These are phyloP conservation scores for Ochetophila trinervis DNA, from an alignment of 306 rosid genomes.

Conservation along the genomic window DNA sequence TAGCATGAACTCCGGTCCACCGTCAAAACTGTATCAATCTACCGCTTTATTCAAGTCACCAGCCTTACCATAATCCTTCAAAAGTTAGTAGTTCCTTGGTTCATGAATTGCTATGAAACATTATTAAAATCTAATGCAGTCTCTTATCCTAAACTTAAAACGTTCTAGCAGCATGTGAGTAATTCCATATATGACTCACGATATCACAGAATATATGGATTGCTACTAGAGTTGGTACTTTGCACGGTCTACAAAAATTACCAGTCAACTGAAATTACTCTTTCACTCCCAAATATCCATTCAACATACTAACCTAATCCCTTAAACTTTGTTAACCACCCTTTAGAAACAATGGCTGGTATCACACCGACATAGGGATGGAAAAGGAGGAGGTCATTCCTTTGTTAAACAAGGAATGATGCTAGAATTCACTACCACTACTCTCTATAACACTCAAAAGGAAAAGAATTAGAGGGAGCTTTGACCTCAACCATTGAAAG, in stretches of 20 bases:
- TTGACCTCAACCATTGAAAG: neutral
- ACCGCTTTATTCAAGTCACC: too few species aligned
- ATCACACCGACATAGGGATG: too few species aligned
- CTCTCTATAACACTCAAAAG: neutral
- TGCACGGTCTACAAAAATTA: neutral
- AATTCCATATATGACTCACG: neutral
- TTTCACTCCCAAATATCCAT: neutral
- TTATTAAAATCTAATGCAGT: neutral
- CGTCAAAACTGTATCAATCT: too few species aligned
- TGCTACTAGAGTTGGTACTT: neutral
- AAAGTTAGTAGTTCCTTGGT: too few species aligned
- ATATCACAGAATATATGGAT: neutral
- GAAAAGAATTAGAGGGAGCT: neutral
- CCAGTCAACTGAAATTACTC: neutral
- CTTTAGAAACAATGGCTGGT: too few species aligned
- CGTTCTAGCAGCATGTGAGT: neutral
- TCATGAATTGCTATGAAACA: neutral
- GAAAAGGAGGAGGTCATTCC: too few species aligned
- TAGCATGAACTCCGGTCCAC: too few species aligned
- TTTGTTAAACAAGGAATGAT: too few species aligned
- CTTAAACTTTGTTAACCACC: too few species aligned
- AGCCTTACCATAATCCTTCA: too few species aligned
- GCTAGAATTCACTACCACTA: neutral
- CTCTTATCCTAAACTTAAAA: neutral
- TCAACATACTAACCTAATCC: too few species aligned